Conservation (phyloP, 2,329 filamentous ascomycete species). For the Epichloe festucae region DNA sequence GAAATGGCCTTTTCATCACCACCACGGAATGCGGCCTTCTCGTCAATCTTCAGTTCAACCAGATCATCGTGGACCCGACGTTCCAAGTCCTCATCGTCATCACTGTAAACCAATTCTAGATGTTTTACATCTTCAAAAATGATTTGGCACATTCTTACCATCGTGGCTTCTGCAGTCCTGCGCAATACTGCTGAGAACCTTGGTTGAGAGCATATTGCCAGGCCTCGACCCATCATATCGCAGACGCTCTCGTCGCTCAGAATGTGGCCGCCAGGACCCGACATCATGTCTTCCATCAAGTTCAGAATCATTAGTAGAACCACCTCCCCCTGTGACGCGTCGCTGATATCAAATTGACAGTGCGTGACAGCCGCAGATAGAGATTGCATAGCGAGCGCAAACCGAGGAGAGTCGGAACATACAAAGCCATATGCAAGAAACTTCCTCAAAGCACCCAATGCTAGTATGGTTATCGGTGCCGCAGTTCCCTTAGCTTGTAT, state of each 20-base stretch:
- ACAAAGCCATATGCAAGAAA: constrained; percentile 95
- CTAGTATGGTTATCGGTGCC: constrained; percentile 88
- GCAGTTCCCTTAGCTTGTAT: constrained; percentile 94
- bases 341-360: constrained; percentile 93
- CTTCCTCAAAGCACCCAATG: constrained; percentile 86
- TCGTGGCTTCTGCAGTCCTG: constrained; percentile 85
- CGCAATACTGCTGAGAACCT: constrained; percentile 82
- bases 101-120: constrained; percentile 62
- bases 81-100: constrained; percentile 53
- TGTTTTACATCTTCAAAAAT: constrained; percentile 91
- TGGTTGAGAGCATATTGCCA: constrained; percentile 94
- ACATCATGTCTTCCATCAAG: constrained; percentile 97
- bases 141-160: constrained; percentile 98
- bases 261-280: constrained; percentile 79
- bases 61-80: constrained; percentile 54
- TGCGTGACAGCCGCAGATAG: constrained; percentile 92
- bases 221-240: constrained; percentile 96
- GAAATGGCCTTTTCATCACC: constrained; percentile 3
- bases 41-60: constrained; percentile 72
- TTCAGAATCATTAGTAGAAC: constrained; percentile 89
- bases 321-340: constrained; percentile 92
- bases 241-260: constrained; percentile 98
- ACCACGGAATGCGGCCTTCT: constrained; percentile 16
- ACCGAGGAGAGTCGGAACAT: constrained; percentile 68
- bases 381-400: constrained; percentile 85